These are phyloP conservation scores for Triticum timopheevii DNA, from an alignment of 176 grass and related monocot species.

Conservation along the genomic window DNA sequence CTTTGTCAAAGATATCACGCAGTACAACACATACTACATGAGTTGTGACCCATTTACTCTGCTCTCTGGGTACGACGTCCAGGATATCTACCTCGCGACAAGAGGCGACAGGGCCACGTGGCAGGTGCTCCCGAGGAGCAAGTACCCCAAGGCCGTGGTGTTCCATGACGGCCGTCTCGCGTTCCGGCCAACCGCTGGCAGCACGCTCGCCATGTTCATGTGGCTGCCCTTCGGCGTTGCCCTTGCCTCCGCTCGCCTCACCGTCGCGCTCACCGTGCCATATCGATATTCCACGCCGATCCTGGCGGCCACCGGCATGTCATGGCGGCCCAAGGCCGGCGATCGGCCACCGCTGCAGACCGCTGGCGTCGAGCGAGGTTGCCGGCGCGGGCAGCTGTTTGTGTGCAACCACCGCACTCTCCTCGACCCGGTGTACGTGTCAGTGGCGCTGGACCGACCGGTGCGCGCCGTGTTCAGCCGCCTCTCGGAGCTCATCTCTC, in stretches of 20 bases:
- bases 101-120: slow-evolving; percentile 42
- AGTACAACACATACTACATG: no score
- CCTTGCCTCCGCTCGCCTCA: no score
- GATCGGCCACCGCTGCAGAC: no score
- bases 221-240: no score
- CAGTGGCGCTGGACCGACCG: slow-evolving; percentile 40
- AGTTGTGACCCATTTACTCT: background rate
- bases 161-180: slow-evolving; percentile 80
- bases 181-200: slow-evolving; percentile 50
- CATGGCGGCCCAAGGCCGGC: no score
- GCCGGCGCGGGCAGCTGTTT: slow-evolving; percentile 39
- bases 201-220: slow-evolving; percentile 36
- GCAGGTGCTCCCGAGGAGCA: slow-evolving; percentile 24
- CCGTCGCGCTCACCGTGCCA: slow-evolving; percentile 40
- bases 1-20: no score
- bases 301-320: no score
- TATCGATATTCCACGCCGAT: slow-evolving; percentile 20
- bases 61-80: background rate
- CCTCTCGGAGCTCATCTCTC: slow-evolving; percentile 55
- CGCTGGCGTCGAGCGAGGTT: no score
- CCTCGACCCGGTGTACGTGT: slow-evolving; percentile 72
- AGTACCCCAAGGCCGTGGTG: slow-evolving; percentile 50
- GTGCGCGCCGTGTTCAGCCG: slow-evolving; percentile 59
- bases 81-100: slow-evolving; percentile 56
- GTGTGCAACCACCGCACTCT: slow-evolving; percentile 88